Base-by-base conservation (phyloP, 192 early-diverging fungal genomes). In the Lobosporangium transversale region DNA sequence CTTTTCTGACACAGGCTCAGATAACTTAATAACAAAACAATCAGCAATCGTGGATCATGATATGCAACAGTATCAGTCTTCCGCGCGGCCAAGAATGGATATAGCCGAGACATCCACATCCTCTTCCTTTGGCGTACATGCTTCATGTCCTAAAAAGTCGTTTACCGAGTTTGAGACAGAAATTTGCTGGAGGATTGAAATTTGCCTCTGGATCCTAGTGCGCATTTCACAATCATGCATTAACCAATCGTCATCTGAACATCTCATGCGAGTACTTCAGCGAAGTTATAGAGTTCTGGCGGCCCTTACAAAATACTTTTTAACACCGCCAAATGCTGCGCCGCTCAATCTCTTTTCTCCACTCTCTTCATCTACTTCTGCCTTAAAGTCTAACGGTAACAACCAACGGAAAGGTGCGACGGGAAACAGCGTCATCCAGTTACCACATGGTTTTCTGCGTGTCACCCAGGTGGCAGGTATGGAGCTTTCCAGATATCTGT, bases 261-360 rank as follows among this genome's bases (percentile, higher is more conserved):
- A 76, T 49, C 62, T 88, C 27, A 81, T 89, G 26, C 74, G 82
- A 32, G 74, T 70, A 5, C 66, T 89, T 9, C 62, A 67, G 27
- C 81, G 81, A 59, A 73, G 78, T 26, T 89, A 87, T 62, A 85
- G 79, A 53, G 74, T 78, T 15, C 45, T 88, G 30, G 37, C 74
- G 10, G 54, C 79, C 17, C 50, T 88, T 26, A 79, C 80, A 12
- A 85, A 82, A 79, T 65, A 62, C n/a, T 76, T 62, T 18, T 47
- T 76, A 7, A 62, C 44, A 15, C 73, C 73, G 2, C 42, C 48
- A 11, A 62, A 18, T 15, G 17, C n/a, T n/a, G 11, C 45, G 7
- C 47, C 58, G 4, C 8, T 59, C 10, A 76, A 62, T 42, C 21
- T 76, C 8, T 76, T 76, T 55, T 42, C 62, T 3, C 7, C 53